Percentiles rank a stretch among this genome's conserved stretches.
phyloP scores from a whole-genome alignment of 345 rosid genomes.

The Aquilaria yunnanensis region DNA sequence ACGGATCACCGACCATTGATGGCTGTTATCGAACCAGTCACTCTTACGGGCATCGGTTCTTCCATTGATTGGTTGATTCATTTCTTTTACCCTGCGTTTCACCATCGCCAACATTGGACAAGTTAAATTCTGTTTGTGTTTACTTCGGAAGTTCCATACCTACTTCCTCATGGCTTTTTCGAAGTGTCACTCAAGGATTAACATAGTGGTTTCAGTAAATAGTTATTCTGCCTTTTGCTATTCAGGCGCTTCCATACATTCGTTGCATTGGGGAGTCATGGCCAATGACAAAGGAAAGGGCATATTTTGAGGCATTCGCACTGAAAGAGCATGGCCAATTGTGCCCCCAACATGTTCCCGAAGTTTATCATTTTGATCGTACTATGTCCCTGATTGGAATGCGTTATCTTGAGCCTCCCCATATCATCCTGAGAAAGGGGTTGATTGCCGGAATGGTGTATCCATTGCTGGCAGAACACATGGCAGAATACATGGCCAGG shows the following conservation, averaged over 20 bases:
- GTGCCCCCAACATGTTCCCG: constrained; percentile 79
- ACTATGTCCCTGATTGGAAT: constrained; percentile 91
- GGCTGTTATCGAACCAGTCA: too few species aligned
- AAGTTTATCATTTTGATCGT: constrained; percentile 87
- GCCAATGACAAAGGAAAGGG: constrained; percentile 96
- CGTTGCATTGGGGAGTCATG: constrained; percentile 91
- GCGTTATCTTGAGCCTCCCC: constrained; percentile 93
- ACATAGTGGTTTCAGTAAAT: not conserved
- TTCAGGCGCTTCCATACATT: constrained; percentile 88
- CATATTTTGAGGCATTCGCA: constrained; percentile 69
- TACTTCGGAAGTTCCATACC: not conserved
- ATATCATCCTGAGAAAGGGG: constrained; percentile 88
- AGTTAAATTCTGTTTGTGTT: not conserved
- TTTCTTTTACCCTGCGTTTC: too few species aligned
- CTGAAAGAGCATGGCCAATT: constrained; percentile 59
- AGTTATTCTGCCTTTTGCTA: not conserved
- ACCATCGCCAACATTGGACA: not conserved
- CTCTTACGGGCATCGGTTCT: too few species aligned
- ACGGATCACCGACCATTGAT: too few species aligned
- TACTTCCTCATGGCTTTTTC: not conserved
- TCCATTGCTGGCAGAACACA: constrained; percentile 72
- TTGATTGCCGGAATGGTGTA: constrained; percentile 77
- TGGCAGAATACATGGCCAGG: constrained; percentile 75
- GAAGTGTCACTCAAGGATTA: not conserved
- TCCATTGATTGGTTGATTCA: too few species aligned